These are phyloP conservation scores for Liquidambar formosana DNA, from an alignment of 164 flowering plant species.

Conservation along the genomic window DNA sequence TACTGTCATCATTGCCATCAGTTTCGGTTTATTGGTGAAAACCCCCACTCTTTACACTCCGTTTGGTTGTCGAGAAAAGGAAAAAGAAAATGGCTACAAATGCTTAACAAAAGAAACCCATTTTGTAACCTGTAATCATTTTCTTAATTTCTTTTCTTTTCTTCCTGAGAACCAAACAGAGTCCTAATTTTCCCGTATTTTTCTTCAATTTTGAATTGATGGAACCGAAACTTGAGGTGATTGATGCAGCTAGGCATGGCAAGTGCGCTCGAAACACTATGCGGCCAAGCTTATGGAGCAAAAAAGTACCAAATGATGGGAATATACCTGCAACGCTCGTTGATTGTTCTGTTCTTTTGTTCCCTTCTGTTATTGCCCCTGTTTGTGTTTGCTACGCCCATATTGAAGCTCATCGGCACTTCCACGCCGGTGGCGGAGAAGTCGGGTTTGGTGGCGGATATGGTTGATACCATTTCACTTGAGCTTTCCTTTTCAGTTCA, in stretches of 20 bases:
- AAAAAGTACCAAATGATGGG: slow-evolving; percentile 51
- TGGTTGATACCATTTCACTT: slow-evolving; percentile 54
- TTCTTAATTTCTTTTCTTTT: too few relatives aligned
- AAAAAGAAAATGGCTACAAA: not conserved
- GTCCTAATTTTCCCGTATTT: too few relatives aligned
- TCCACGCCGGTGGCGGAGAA: slow-evolving; percentile 38
- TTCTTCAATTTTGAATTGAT: too few relatives aligned
- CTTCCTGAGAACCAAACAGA: too few relatives aligned
- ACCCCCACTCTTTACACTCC: not conserved
- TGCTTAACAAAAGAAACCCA: too few relatives aligned
- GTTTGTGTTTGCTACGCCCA: slow-evolving; percentile 43
- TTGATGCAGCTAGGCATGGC: slow-evolving; percentile 55
- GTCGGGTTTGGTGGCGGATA: slow-evolving; percentile 38
- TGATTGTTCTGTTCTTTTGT: slow-evolving; percentile 39
- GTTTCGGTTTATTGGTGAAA: slow-evolving; percentile 34
- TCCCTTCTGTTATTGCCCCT: slow-evolving; percentile 41
- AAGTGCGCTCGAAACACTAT: slow-evolving; percentile 55
- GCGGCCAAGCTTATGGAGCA: slow-evolving; percentile 64
- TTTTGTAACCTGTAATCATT: too few relatives aligned
- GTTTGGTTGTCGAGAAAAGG: not conserved
- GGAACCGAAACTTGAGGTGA: too few relatives aligned
- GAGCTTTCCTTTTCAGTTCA: slow-evolving; percentile 47
- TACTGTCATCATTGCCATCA: slow-evolving; percentile 32
- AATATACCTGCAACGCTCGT: slow-evolving; percentile 51
- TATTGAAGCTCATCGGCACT: slow-evolving; percentile 42